Base-by-base conservation (phyloP, 768 basidiomycete genomes). In the Suillus spraguei region DNA sequence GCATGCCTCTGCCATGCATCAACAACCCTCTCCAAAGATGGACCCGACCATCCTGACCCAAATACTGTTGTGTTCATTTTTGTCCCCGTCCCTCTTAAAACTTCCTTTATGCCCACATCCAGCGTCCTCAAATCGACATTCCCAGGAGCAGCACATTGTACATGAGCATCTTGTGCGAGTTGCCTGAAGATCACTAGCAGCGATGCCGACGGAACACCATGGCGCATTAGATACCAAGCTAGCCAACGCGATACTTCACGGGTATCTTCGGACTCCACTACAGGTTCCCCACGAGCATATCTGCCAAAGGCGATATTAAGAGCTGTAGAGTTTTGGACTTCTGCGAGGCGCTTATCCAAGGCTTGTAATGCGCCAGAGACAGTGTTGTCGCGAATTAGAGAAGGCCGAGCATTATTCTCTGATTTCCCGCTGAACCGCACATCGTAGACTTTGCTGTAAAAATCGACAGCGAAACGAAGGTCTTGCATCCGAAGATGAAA, bases 51-150 rank as follows among this genome's bases (percentile, higher is more conserved):
- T 9, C 89, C 91, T 0, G 86, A 83, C 4, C 87, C 90, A 32
- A 90, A 73, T 13, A 84, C 81, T 6, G 87, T 87, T 5, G 87
- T 87, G 24, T 86, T 87, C 83, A 92, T 84, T 70, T 92, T 95
- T 0, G 87, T 85, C 2, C 96, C 96, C 0, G 95, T 91, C 0
- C 87, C 85, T 70, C 94, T 91, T 64, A 97, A 72, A 10, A 97
- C 94, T 70, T 96, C 91, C 68, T 87, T 89, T 65, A 99, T 94
- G 0, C 88, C 90, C 22, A 72, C 72, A 41, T 83, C 81, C 33
- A 83, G 72, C n/a, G 66, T 65, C 11, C 59, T 64, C 36, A 74
- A 59, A 54, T 82, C 74, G 16, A 63, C 60, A 0, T 83, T 86
- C 0, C 88, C 89, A 8, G 82, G 82, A 0, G 89, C 87, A 16